These are phyloP conservation scores for Leptographium procerum DNA, from an alignment of 2,329 filamentous ascomycete species.

Conservation along the genomic window DNA sequence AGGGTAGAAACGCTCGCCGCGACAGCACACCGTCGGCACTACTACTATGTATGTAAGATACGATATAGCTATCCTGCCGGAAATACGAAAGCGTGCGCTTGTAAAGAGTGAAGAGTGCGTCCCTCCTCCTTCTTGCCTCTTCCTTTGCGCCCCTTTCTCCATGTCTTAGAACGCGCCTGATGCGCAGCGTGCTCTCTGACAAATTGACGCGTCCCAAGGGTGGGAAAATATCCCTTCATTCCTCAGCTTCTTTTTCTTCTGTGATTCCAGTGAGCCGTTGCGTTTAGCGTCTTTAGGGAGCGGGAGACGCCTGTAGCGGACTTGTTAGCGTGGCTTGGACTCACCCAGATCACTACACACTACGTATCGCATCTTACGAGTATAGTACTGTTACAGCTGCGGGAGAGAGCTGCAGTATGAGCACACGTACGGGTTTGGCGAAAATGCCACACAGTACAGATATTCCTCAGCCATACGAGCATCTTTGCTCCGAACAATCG, in stretches of 20 bases:
- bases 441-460: background rate
- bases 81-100: background rate
- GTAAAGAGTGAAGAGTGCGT: background rate
- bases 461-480: background rate
- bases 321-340: background rate
- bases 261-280: background rate
- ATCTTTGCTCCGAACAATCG: no score
- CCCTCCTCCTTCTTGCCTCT: background rate
- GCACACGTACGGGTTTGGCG: background rate
- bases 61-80: no score
- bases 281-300: background rate
- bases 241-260: background rate
- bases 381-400: no score
- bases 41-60: no score
- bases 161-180: background rate
- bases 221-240: background rate
- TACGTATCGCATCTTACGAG: no score
- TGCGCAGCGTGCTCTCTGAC: background rate
- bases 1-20: background rate
- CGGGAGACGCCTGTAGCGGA: background rate
- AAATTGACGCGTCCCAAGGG: background rate
- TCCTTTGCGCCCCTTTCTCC: background rate
- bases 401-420: no score
- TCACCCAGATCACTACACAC: background rate
- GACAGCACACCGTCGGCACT: background rate